Evolutionary conservation across 768 basidiomycete species (phyloP), one percentile per base, ranked within the genome.

Genomic region (Russula ochroleuca): DNA sequence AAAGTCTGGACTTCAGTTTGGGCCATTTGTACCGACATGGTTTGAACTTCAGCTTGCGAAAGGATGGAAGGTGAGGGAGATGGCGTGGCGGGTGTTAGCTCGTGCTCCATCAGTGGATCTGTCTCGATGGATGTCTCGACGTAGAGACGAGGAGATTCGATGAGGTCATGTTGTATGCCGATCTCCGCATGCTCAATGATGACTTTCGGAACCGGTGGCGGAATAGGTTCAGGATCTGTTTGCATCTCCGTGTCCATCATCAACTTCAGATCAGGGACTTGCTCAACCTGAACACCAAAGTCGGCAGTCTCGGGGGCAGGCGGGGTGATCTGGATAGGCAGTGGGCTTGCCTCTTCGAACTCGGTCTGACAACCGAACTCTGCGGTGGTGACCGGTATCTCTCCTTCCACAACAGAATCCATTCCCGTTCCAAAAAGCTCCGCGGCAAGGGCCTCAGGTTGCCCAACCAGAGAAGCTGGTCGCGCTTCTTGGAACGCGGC

Each of bases 351-450:
- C 57, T 73, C 74, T 40, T 79, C 79, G 31, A 75, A 73, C 51
- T 88, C 86, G 3, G 87, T 88, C 78, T 90, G 89, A 68, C 83
- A 85, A 17, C 78, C 83, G 60, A 82, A 81, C 59, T 90, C 88
- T 15, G 75, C 79, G 48, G 80, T 85, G 73, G 84, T 82, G 52
- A 71, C 64, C 9, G 67, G 62, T 38, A 51, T 68, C 23, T 69
- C 68, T 13, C 77, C 75, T 62, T 80, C 79, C 25, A 79, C 63
- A 43, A 75, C 68, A 1, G 80, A 78, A 6, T 80, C 78, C 64
- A 78, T 77, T 41, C 78, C 79, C 61, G 80, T 73, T 49, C 81
- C 77, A 53, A 92, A 71, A 48, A 74, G 75, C 70, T 88, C 89
- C 45, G 83, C 80, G 28, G 88, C 85, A 41, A 91, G 80, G 9